A percentile compares a stretch with the other conserved stretches of the same genome.
These are phyloP conservation scores for Phytophthora europaea DNA, from an alignment of 352 stramenopile genomes.

Conservation along the genomic window DNA sequence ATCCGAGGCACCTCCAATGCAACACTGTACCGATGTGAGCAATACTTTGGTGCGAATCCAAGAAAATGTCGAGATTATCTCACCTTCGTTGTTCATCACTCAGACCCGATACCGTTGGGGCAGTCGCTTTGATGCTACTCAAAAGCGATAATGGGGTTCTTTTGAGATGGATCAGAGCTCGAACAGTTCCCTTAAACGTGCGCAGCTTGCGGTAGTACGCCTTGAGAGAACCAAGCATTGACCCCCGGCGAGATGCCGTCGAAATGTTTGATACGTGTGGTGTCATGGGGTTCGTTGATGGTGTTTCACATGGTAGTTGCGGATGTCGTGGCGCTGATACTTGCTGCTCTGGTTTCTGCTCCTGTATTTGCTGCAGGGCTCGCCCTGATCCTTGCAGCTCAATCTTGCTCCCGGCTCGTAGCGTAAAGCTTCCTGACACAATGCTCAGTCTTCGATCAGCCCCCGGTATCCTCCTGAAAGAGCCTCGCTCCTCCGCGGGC, in stretches of 20 bases:
- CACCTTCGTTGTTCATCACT: conserved; percentile 31
- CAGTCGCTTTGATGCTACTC: conserved; percentile 4
- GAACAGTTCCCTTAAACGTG: conserved; percentile 77
- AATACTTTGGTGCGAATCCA: neutral
- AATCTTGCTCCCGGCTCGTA: conserved; percentile 25
- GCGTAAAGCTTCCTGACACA: conserved; percentile 20
- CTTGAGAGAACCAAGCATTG: conserved; percentile 68
- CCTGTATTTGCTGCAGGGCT: conserved; percentile 6
- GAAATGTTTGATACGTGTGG: conserved; percentile 1
- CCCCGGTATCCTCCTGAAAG: conserved; percentile 22
- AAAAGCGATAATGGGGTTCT: conserved; percentile 35
- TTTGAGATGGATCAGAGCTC: conserved; percentile 68
- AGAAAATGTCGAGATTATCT: neutral
- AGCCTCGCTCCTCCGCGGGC: conserved; percentile 20
- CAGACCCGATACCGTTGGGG: neutral
- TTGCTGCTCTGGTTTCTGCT: conserved; percentile 7
- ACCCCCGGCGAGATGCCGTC: conserved; percentile 30
- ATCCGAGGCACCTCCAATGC: conserved; percentile 47
- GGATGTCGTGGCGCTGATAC: neutral
- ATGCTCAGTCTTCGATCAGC: conserved; percentile 13
- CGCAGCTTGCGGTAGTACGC: conserved; percentile 74
- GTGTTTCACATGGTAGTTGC: conserved; percentile 17
- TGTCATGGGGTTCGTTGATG: conserved; percentile 38
- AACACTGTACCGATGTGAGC: conserved; percentile 15
- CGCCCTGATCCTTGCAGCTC: conserved; percentile 21